Evolutionary conservation across 441 rosid genomes (phyloP).

Genomic region (Adansonia gregorii): DNA sequence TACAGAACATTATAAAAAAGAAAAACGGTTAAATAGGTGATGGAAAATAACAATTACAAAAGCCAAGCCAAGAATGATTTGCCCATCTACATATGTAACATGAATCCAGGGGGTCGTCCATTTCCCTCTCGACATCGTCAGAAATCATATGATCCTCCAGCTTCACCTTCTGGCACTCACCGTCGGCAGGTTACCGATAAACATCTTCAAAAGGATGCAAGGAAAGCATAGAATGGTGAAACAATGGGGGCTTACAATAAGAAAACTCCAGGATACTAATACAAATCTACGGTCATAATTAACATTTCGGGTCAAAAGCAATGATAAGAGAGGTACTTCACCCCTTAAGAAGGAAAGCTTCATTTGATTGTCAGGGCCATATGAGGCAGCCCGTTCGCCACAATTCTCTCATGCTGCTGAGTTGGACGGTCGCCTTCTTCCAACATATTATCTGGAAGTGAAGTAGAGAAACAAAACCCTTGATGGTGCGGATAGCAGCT

Average conservation of each 20-base stretch:
- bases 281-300: neutral
- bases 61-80: conserved; percentile 46
- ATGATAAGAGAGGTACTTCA: conserved; percentile 8
- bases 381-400: conserved; percentile 34
- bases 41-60: neutral
- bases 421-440: conserved; percentile 26
- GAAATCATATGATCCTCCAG: neutral
- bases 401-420: conserved; percentile 34
- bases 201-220: neutral
- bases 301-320: conserved; percentile 4
- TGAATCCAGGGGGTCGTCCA: neutral
- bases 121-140: neutral
- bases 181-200: neutral
- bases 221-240: neutral
- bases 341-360: neutral
- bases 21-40: neutral
- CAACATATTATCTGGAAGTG: conserved; percentile 24
- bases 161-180: neutral
- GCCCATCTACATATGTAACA: conserved; percentile 23
- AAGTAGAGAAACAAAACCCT: conserved; percentile 29
- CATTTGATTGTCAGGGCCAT: conserved; percentile 37
- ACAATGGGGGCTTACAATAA: neutral
- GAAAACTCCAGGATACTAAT: neutral
- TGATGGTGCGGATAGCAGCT: conserved; percentile 26
- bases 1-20: neutral